Base-by-base conservation (phyloP, 331 rosid genomes). In the Prunus yedoensis region DNA sequence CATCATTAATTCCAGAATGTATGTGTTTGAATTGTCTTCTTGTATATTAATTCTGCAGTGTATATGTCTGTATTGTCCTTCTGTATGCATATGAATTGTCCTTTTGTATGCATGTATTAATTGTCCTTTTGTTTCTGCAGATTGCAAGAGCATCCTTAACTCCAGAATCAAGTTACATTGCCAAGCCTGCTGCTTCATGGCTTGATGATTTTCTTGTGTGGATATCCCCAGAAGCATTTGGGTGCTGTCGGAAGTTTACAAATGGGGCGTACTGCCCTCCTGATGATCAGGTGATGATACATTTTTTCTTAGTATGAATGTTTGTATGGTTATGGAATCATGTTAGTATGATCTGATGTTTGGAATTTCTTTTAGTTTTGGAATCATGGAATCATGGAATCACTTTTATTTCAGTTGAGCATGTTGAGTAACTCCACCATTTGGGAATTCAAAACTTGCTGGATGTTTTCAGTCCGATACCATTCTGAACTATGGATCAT, bases 141-240 rank as follows among this genome's bases (percentile, higher is more conserved):
- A 88, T 95, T 80, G 78, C 99, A 71, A 92, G 70, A 85, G 99
- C 86, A 14, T 91, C 99, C 53, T 85, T 88, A 82, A 85, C 57
- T 75, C 97, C 99, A 51, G 96, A 87, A 38, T 80, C 94, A 64
- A 95, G 96, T 87, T 95, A 90, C 88, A 88, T 95, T 66, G 94
- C 99, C 69, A 95, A 92, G 88, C 97, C 99, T 53, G 99, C 99
- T 80, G 99, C 99, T 74, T 95, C 99, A 14, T 95, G 99, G 99
- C 99, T 95, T 66, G 99, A 95, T 89, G 99, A 95, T 86, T 95
- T 86, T 85, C 97, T 95, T 72, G 97, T 95, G 77, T 95, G 99
- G 99, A 82, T 92, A 74, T 95, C 99, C 79, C 99, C 99, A 64
- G 97, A 95, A 85, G 99, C 99, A 81, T 95, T 95, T 90, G 99